These are phyloP conservation scores for Hypoxylon sp. DNA, from an alignment of 2,329 filamentous ascomycete genomes.

Conservation along the genomic window DNA sequence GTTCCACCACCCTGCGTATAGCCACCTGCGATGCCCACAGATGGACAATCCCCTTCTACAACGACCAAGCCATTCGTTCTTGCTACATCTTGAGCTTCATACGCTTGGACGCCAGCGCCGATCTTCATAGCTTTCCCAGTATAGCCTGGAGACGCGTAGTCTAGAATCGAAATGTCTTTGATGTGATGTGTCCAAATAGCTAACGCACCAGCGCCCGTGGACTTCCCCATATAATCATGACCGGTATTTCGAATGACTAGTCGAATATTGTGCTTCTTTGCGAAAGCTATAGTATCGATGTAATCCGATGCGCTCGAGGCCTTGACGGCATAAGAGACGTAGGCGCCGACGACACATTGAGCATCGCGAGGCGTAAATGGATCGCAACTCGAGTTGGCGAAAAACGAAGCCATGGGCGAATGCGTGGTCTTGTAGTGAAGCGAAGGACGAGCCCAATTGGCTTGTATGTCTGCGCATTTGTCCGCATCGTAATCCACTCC, in stretches of 20 bases:
- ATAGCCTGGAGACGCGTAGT: slow-evolving; percentile 53
- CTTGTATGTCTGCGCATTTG: slow-evolving; percentile 1
- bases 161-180: slow-evolving; percentile 49
- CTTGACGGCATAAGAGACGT: slow-evolving; percentile 46
- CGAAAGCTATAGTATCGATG: slow-evolving; percentile 47
- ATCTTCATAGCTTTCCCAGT: slow-evolving; percentile 52
- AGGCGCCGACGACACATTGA: slow-evolving; percentile 50
- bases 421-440: slow-evolving; percentile 16
- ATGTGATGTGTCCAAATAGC: slow-evolving; percentile 59
- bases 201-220: slow-evolving; percentile 59
- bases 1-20: slow-evolving; percentile 65
- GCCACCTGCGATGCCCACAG: slow-evolving; percentile 62
- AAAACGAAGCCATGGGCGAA: slow-evolving; percentile 36
- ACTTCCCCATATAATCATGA: slow-evolving; percentile 60
- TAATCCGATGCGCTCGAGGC: slow-evolving; percentile 38
- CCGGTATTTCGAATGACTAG: slow-evolving; percentile 60
- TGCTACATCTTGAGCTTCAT: slow-evolving; percentile 52
- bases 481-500: neutral
- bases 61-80: slow-evolving; percentile 51
- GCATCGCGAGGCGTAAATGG: slow-evolving; percentile 48
- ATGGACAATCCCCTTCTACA: slow-evolving; percentile 56
- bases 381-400: slow-evolving; percentile 42
- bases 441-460: neutral
- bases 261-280: slow-evolving; percentile 52
- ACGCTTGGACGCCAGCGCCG: slow-evolving; percentile 56